phyloP scores from a whole-genome alignment of 306 rosid species.

The Cicer arietinum region DNA sequence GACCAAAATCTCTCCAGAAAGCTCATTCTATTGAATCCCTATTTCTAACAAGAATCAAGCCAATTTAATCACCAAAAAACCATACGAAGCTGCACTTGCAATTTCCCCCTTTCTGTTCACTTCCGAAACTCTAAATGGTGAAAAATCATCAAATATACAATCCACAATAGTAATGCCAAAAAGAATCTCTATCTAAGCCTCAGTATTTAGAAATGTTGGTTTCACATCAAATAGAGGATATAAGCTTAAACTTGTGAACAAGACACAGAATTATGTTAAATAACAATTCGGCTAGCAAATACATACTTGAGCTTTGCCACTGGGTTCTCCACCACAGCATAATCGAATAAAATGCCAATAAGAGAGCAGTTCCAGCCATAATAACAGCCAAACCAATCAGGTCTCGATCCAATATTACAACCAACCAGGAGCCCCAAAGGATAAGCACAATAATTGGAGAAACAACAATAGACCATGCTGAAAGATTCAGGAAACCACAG shows the following conservation, averaged over 20 bases:
- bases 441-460: slow-evolving; percentile 88
- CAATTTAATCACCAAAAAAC: not conserved
- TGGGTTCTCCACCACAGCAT: slow-evolving; percentile 99
- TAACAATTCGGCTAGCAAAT: slow-evolving; percentile 36
- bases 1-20: slow-evolving; percentile 21
- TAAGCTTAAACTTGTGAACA: slow-evolving; percentile 10
- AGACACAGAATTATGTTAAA: slow-evolving; percentile 11
- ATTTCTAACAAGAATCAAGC: slow-evolving; percentile 5
- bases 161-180: slow-evolving; percentile 14
- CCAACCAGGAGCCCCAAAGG: slow-evolving; percentile 94
- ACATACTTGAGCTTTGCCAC: slow-evolving; percentile 99
- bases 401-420: slow-evolving; percentile 90
- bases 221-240: slow-evolving; percentile 23
- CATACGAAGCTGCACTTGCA: slow-evolving; percentile 2
- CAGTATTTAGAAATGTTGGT: slow-evolving; percentile 16
- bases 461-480: slow-evolving; percentile 84
- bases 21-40: not conserved
- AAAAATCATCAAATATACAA: slow-evolving; percentile 22
- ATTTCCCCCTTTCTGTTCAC: not conserved
- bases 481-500: slow-evolving; percentile 86
- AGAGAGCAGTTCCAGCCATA: slow-evolving; percentile 99
- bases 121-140: not conserved
- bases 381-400: slow-evolving; percentile 95
- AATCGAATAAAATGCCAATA: slow-evolving; percentile 95
- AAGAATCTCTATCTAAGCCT: slow-evolving; percentile 23